phyloP scores from a whole-genome alignment of 169 alveolate species.

The Plasmodium malariae region DNA sequence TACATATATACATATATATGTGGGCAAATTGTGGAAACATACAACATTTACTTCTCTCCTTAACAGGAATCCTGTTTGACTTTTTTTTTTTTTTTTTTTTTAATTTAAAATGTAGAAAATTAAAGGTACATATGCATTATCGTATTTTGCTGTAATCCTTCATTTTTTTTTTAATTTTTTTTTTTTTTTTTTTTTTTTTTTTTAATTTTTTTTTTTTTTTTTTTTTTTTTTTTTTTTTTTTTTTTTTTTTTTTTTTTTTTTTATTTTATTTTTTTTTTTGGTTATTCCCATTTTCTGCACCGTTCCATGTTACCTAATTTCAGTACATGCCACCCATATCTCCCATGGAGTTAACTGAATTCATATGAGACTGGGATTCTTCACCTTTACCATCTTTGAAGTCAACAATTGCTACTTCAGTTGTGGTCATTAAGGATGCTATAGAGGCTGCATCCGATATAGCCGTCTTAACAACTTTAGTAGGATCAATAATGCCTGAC shows the following conservation, averaged over 20 bases:
- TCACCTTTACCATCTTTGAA: constrained; percentile 81
- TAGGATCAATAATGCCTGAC: constrained; percentile 98
- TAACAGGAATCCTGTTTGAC: neutral
- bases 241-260: too few species aligned
- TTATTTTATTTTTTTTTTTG: neutral
- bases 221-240: too few species aligned
- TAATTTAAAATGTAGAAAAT: too few species aligned
- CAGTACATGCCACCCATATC: constrained; percentile 84
- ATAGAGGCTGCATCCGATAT: constrained; percentile 98
- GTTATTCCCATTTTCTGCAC: neutral
- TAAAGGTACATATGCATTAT: too few species aligned
- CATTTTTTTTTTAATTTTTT: too few species aligned
- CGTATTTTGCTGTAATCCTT: neutral
- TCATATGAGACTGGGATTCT: constrained; percentile 73
- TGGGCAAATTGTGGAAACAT: too few species aligned
- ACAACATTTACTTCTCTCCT: too few species aligned
- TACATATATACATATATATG: too few species aligned
- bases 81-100: constrained; percentile 7
- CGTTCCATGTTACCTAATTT: neutral
- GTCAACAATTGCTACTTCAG: constrained; percentile 97
- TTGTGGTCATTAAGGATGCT: constrained; percentile 98
- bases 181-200: too few species aligned
- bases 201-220: too few species aligned
- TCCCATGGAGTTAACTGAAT: constrained; percentile 77
- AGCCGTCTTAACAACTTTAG: constrained; percentile 99